A percentile compares a stretch with the other conserved stretches of the same genome.
Evolutionary conservation across 2,329 filamentous ascomycete species (phyloP).

Genomic region (Tolypocladium endophyticum): DNA sequence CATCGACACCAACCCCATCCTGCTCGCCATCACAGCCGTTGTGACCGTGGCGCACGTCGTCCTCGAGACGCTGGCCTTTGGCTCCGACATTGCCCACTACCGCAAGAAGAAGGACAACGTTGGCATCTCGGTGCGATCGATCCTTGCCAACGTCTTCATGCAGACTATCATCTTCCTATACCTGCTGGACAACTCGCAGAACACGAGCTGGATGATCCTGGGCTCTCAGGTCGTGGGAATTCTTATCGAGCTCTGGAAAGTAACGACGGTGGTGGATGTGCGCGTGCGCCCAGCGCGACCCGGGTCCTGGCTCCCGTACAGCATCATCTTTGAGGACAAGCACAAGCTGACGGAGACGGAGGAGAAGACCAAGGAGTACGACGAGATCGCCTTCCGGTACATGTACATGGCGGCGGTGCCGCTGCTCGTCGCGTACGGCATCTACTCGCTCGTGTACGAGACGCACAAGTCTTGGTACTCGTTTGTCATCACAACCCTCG

Average conservation of each 20-base stretch:
- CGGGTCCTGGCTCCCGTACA: conserved; percentile 66
- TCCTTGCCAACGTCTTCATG: conserved; percentile 97
- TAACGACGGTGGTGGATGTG: conserved; percentile 90
- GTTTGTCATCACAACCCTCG: conserved; percentile 87
- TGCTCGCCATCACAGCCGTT: conserved; percentile 72
- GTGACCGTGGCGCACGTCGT: conserved; percentile 88
- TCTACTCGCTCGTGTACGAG: conserved; percentile 86
- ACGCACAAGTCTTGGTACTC: conserved; percentile 97
- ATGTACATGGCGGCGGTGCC: conserved; percentile 89
- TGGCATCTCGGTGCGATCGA: conserved; percentile 90
- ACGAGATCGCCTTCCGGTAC: conserved; percentile 95
- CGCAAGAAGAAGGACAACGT: conserved; percentile 99
- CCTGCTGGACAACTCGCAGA: conserved; percentile 91
- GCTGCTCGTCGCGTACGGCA: conserved; percentile 77
- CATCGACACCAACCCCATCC: conserved; percentile 85
- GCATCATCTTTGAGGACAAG: conserved; percentile 86
- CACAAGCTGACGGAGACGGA: conserved; percentile 91
- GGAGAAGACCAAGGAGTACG: conserved; percentile 97
- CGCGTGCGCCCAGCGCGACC: conserved; percentile 60
- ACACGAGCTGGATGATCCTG: conserved; percentile 98
- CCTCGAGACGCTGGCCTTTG: conserved; percentile 93
- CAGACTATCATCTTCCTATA: conserved; percentile 93
- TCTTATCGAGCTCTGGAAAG: conserved; percentile 71
- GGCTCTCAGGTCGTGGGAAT: conserved; percentile 81
- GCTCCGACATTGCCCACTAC: conserved; percentile 95